Base-by-base conservation (phyloP, 73 alveolate genomes). In the Tetrahymena thermophila region DNA sequence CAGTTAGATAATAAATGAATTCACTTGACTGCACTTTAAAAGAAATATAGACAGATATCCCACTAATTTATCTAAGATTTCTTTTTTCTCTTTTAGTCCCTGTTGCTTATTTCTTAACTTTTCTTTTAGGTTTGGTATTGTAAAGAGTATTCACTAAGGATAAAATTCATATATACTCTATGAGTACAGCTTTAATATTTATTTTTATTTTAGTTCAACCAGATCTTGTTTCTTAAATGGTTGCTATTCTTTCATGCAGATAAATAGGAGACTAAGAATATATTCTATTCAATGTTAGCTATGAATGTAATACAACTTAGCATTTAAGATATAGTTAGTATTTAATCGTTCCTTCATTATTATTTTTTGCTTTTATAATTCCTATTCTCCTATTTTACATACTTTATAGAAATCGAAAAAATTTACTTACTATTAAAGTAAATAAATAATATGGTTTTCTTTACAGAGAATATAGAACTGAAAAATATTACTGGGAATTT, bases 401-500 rank as follows among this genome's bases (percentile, higher is more conserved):
- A 9, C 57, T 95, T 14, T 28, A 21, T 40, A 42, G 35, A 93
- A 37, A 93, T 25, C 4, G 56, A 93, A 35, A 95, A 3, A 16
- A 37, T 5, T 93, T 95, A 17, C 44, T 93, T 37, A 3, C 50
- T 5, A 15, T 93, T 43, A 55, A 35, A 23, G 13, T 35, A 13
- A 93, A 4, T 44, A 35, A 10, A 16, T 0, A 95, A 40, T 93
- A n/a, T 93, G 97, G 97, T 7, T 95, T 94, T 83, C 40, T 95
- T 28, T 95, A 94, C 35, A 38, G 15, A 21, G 97, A 93, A 43
- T 95, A 94, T 57, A 95, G 94, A 16, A 34, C 16, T 2, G 35
- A 93, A 35, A 93, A 23, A 0, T 95, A 34, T 21, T 95, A 95
- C 28, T 95, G 97, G 96, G 97, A 95, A 28, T 93, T 95, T 93